phyloP scores from a whole-genome alignment of 805 yeast species.

The Metschnikowia cubensis region DNA sequence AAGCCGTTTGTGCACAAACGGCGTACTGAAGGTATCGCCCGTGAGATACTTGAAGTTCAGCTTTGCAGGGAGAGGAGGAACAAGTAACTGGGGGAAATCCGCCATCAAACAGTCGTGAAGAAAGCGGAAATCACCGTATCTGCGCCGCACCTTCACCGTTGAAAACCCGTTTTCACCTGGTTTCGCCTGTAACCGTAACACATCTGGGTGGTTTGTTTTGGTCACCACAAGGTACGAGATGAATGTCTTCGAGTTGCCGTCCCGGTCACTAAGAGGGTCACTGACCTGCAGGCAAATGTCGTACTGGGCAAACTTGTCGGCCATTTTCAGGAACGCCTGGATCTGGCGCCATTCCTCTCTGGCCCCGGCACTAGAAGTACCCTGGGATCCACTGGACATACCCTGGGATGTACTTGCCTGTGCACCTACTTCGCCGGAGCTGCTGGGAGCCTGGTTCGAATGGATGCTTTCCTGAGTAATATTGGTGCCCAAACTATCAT shows the following conservation, averaged over 20 bases:
- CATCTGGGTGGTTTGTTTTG: slow-evolving; percentile 56
- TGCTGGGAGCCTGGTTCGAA: too few relatives aligned
- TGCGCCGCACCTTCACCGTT: slow-evolving; percentile 57
- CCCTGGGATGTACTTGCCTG: neutral
- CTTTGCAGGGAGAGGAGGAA: slow-evolving; percentile 94
- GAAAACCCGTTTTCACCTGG: slow-evolving; percentile 14
- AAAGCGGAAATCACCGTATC: slow-evolving; percentile 84
- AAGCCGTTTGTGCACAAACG: slow-evolving; percentile 80
- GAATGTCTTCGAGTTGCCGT: slow-evolving; percentile 66
- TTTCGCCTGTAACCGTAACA: slow-evolving; percentile 29
- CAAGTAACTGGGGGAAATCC: slow-evolving; percentile 79
- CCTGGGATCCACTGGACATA: neutral
- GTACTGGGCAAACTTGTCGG: slow-evolving; percentile 14
- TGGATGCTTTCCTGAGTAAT: neutral
- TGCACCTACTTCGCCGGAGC: too few relatives aligned
- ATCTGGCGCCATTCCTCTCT: neutral
- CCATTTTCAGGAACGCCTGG: slow-evolving; percentile 9
- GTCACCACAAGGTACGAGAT: slow-evolving; percentile 70
- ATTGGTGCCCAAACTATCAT: neutral
- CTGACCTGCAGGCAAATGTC: slow-evolving; percentile 36
- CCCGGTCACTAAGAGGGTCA: slow-evolving; percentile 66
- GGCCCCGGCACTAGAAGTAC: neutral
- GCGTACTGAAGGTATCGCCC: slow-evolving; percentile 85
- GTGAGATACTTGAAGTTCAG: slow-evolving; percentile 87
- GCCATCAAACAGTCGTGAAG: slow-evolving; percentile 68